Evolutionary conservation across 257 asterid genomes (phyloP).

Genomic region (Fraxinus pennsylvanica): DNA sequence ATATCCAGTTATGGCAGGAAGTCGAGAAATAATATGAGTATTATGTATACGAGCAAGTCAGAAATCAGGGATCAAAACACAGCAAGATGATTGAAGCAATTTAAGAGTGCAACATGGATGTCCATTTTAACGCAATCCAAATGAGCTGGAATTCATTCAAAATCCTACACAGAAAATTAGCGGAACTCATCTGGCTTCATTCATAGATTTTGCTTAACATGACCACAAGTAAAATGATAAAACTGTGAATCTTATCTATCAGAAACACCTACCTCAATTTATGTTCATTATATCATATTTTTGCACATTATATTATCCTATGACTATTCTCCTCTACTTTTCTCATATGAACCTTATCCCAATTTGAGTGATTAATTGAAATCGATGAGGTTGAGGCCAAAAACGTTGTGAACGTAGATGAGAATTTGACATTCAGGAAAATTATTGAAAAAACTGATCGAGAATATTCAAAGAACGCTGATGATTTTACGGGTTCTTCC

Average conservation of each 20-base stretch:
- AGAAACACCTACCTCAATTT: too few species aligned
- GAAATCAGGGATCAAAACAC: not conserved
- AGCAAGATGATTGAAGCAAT: not conserved
- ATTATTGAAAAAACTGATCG: constrained; percentile 13
- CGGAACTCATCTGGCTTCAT: not conserved
- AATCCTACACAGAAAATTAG: not conserved
- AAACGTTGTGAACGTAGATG: constrained; percentile 33
- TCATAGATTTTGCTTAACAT: not conserved
- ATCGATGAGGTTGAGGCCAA: constrained; percentile 36
- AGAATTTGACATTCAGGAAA: constrained; percentile 15
- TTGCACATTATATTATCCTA: too few species aligned
- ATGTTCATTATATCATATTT: too few species aligned
- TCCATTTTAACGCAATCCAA: not conserved
- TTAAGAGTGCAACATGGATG: not conserved
- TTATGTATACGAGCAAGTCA: not conserved
- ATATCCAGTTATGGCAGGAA: not conserved
- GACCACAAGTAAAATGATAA: not conserved
- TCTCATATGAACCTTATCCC: not conserved
- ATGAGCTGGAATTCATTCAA: not conserved
- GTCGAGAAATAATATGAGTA: not conserved
- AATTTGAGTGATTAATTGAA: constrained; percentile 29
- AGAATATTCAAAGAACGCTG: constrained; percentile 34
- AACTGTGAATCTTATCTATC: too few species aligned
- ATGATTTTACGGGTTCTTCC: constrained; percentile 34
- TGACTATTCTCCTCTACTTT: too few species aligned